Evolutionary conservation across 1,284 basidiomycete species (phyloP).

Genomic region (Thecaphora frezii): DNA sequence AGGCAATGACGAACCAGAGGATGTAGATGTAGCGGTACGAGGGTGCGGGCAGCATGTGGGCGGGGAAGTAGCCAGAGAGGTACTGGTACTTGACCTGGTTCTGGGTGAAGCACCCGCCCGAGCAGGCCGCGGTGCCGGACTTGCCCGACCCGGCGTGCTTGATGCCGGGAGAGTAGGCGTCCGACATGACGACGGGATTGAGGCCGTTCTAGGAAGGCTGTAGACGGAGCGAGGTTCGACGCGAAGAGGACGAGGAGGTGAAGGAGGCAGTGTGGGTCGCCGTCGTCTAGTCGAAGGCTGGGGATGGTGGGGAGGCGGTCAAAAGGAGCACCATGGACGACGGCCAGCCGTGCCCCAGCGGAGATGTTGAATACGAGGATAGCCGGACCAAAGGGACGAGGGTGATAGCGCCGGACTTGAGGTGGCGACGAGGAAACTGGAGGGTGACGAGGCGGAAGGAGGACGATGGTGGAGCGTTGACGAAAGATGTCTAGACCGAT

Average conservation of each 20-base stretch:
- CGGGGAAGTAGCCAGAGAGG: constrained; percentile 54
- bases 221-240: neutral
- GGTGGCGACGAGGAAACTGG: no score
- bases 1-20: constrained; percentile 58
- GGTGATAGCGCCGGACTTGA: no score
- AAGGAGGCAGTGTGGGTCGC: neutral
- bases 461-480: no score
- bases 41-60: constrained; percentile 60
- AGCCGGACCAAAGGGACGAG: no score
- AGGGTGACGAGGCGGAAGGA: no score
- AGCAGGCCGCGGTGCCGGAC: constrained; percentile 18
- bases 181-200: constrained; percentile 11
- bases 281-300: no score
- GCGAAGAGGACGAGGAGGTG: neutral
- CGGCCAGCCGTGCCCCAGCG: no score
- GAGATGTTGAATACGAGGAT: no score
- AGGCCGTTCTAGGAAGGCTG: neutral
- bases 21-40: constrained; percentile 61
- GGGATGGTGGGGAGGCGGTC: no score
- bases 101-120: constrained; percentile 38
- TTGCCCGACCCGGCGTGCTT: constrained; percentile 1
- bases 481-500: no score
- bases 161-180: constrained; percentile 28
- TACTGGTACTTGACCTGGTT: constrained; percentile 43
- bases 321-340: no score